Conservation (phyloP, 73 alveolate genomes). For the Breviolum minutum region DNA sequence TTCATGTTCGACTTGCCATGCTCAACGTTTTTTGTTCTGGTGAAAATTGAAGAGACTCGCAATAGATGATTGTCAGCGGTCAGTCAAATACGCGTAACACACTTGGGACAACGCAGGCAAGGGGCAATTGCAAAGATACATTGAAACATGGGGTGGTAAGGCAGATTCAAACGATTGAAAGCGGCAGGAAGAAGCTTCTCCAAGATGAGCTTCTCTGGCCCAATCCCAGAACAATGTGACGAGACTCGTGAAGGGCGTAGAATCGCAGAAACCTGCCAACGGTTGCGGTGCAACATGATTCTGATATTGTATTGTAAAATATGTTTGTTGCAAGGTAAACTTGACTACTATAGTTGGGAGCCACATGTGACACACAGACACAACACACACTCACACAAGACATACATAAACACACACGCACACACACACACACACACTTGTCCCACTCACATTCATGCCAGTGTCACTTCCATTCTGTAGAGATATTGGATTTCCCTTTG, state of each 20-base stretch:
- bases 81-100: too few relatives aligned
- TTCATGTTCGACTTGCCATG: too few relatives aligned
- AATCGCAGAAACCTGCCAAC: constrained; percentile 4
- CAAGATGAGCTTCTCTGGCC: constrained; percentile 14
- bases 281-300: too few relatives aligned
- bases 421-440: too few relatives aligned
- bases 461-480: too few relatives aligned
- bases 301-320: too few relatives aligned
- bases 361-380: not conserved
- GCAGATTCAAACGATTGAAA: not conserved
- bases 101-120: not conserved
- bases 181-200: not conserved
- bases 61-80: too few relatives aligned
- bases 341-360: not conserved
- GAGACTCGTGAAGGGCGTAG: not conserved
- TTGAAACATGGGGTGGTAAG: not conserved
- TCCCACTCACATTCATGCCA: too few relatives aligned
- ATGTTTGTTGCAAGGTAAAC: not conserved
- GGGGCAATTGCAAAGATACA: constrained; percentile 7
- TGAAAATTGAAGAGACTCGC: too few relatives aligned
- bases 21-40: too few relatives aligned
- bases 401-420: too few relatives aligned
- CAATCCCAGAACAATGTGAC: constrained; percentile 29
- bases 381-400: not conserved
- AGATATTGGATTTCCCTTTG: too few relatives aligned